Base-by-base conservation (phyloP, 2,329 filamentous ascomycete species). In the Purpureocillium lavendulum region DNA sequence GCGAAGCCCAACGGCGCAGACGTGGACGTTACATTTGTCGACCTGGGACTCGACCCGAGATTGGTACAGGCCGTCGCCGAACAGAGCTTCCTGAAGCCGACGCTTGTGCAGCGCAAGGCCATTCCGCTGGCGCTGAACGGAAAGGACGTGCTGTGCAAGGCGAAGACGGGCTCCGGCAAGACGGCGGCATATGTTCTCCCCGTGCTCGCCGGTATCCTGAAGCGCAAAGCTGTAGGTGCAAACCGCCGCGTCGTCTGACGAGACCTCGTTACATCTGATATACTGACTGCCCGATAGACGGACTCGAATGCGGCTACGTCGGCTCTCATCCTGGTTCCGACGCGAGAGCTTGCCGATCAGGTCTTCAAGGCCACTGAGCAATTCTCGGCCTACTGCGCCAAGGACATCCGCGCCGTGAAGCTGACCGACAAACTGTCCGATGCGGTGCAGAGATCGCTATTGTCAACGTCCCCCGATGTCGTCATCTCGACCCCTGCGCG, bases 141-240 rank as follows among this genome's bases (percentile, higher is more conserved):
- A 11, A 82, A 87, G 55, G 88, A 97, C 70, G 80, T 98, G 35
- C 70, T 97, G 30, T 89, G 88, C 40, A 88, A 90, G 56, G 87
- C 90, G 30, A 94, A 90, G 62, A 97, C 92, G 5, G 92, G 92
- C 11, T 95, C 89, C 4, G 92, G 92, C 50, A 98, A 98, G 71
- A 98, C 92, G 10, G 87, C 87, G n/a, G 90, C 92, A 36, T 97
- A 97, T 58, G 69, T 95, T 7, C 72, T 98, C 32, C 92, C 92
- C 2, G 74, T 95, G n/a, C 65, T 98, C 13, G 84, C 95, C 50
- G 76, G 77, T 29, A 85, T 95, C 45, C 66, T 98, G 40, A 85
- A 83, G 57, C 77, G 78, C 49, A 95, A 95, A 64, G 64, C 74
- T 51, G 78, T 82, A 60, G 14, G 65, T 47, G 21, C 21, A 26